Base-by-base conservation (phyloP, 106 monocot species). In the Dendrobium chrysotoxum region DNA sequence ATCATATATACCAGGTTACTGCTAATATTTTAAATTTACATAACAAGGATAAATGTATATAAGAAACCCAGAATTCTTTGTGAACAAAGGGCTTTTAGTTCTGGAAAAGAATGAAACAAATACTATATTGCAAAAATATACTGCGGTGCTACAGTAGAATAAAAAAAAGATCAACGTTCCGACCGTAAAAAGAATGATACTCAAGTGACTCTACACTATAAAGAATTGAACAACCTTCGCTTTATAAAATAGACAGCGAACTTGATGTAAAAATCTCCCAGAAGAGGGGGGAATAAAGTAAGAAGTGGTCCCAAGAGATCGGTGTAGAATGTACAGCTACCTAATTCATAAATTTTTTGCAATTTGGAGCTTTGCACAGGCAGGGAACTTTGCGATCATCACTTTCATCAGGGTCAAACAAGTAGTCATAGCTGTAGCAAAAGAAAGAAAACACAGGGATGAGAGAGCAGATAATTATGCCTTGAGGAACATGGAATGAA, bases 331-430 rank as follows among this genome's bases (percentile, higher is more conserved):
- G 26, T 65, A 50, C 50, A 50, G 50, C 13, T 11, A 50, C 45
- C 83, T 89, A 95, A 82, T 95, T 92, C 92, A 92, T 92, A 45
- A 90, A 95, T 87, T 89, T 92, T 20, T 90, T 77, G 79, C 95
- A 92, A 78, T 89, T 89, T 46, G 86, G 82, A 78, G 92, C 82
- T 83, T 82, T 78, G 84, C 92, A 95, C 47, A 88, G 79, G 72
- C 95, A 95, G 20, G 85, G 95, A 40, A 95, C 92, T 85, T 90
- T 95, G 80, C 83, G 77, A 25, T 91, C 90, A 6, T 87, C 95
- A 41, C 78, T 81, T 81, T 92, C 95, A 76, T 89, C 92, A 77
- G 90, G 81, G 55, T 95, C 92, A 79, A 95, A 95, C 45, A 92
- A 84, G 65, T 95, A 95, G 70, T 95, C 95, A 40, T 95, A 95